phyloP scores from a whole-genome alignment of 2,329 filamentous ascomycete genomes.

The Xylaria sp. region DNA sequence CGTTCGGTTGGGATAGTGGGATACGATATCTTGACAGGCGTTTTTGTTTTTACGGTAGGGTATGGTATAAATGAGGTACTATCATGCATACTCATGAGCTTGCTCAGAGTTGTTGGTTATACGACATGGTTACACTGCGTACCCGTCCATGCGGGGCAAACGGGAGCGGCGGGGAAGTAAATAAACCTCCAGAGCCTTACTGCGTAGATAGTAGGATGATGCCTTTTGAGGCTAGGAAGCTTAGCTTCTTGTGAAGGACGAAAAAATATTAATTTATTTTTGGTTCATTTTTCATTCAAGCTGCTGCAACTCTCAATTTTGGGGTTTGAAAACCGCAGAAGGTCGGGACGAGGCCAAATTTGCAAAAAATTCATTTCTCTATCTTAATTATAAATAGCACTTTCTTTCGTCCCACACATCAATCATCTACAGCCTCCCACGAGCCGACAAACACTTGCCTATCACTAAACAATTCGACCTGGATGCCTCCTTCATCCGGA shows the following conservation, averaged over 20 bases:
- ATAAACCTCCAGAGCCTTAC: neutral
- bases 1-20: constrained; percentile 1
- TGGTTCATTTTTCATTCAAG: neutral
- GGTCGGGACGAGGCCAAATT: neutral
- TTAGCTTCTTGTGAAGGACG: neutral
- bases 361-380: neutral
- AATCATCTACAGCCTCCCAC: constrained; percentile 54
- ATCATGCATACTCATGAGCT: constrained; percentile 2
- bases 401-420: neutral
- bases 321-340: neutral
- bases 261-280: too few species aligned
- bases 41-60: constrained; percentile 16
- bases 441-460: constrained; percentile 56
- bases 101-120: neutral
- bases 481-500: constrained; percentile 56
- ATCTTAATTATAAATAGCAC: neutral
- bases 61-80: neutral
- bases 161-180: neutral
- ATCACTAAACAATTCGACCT: constrained; percentile 64
- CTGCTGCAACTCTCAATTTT: too few species aligned
- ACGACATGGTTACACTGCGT: constrained; percentile 10
- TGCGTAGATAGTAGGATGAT: neutral
- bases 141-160: neutral
- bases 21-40: constrained; percentile 18
- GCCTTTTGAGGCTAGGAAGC: neutral